phyloP scores from a whole-genome alignment of 495 filamentous ascomycete genomes.

The Aspergillus asperescens region DNA sequence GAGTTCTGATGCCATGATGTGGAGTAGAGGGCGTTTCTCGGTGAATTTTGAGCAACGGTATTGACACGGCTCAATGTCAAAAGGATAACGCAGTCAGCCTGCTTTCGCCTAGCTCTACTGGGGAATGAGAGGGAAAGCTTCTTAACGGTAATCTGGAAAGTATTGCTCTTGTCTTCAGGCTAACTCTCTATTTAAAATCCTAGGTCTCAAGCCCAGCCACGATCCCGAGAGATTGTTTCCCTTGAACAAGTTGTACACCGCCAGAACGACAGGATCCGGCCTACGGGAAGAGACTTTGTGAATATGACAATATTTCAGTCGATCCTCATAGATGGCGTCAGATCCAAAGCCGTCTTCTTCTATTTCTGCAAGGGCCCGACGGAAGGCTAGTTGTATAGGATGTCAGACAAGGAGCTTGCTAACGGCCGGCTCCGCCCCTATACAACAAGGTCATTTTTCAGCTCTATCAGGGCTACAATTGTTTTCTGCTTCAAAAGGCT shows the following conservation, averaged over 20 bases:
- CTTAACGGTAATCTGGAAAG: background rate
- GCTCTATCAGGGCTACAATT: background rate
- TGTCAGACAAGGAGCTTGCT: conserved; percentile 23
- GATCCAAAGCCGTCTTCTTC: conserved; percentile 21
- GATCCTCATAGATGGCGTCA: conserved; percentile 18
- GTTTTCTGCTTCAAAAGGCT: background rate
- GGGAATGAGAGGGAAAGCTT: background rate
- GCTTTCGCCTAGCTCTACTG: background rate
- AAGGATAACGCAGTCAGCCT: background rate
- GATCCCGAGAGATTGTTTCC: background rate
- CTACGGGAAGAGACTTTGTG: conserved; percentile 23
- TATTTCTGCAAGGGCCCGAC: conserved; percentile 39
- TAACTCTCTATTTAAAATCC: conserved; percentile 12
- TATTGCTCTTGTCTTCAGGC: background rate
- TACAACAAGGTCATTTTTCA: conserved; percentile 1
- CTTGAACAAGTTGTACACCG: conserved; percentile 34
- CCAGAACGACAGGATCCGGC: conserved; percentile 28
- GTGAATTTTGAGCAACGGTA: background rate
- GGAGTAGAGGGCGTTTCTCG: background rate
- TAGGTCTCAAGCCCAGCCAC: conserved; percentile 5
- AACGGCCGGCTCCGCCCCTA: conserved; percentile 8
- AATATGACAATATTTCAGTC: conserved; percentile 20
- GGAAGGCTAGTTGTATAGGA: conserved; percentile 32
- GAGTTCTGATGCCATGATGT: background rate
- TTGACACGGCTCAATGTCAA: background rate